Evolutionary conservation across 2,329 filamentous ascomycete genomes (phyloP), one percentile per base, ranked within the genome.

Genomic region (Aspergillus pseudoviridinutans): DNA sequence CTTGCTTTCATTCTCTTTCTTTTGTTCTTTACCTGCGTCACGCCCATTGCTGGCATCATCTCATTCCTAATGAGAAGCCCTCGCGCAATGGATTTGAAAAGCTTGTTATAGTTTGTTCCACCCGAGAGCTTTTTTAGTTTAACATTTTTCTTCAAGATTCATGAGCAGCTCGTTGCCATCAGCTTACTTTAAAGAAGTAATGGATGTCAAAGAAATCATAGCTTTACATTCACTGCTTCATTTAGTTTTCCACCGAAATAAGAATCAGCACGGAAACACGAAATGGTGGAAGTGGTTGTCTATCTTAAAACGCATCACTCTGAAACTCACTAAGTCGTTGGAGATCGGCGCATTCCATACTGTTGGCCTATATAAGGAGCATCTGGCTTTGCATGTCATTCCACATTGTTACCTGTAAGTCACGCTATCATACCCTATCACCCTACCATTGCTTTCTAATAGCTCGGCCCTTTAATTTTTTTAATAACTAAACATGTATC

Each of bases 191-290:
- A 27, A 51, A 25, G 17, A 17, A 51, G n/a, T 42, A 50, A 74
- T 72, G 68, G 71, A 75, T 24, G 49, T 61, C 20, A 59, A 68
- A 27, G 65, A 70, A 41, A 60, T 76, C 10, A 57, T 58, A 35
- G 60, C 64, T 5, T 63, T 74, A 5, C 65, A 71, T 53, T 80
- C 68, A 57, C 76, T 67, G 50, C 84, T 97, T 49, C 81, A 88
- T 67, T 83, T 89, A 63, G 84, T 95, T 66, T 84, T 87, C 74
- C 87, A 91, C 71, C 90, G 92, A 67, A 94, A 97, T 79, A 88
- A 87, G 70, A 97, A 97, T 77, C 93, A 97, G 77, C 93, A 97
- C 74, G 87, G 87, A 55, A 81, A 83, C 61, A 84, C 87, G 29
- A 84, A 86, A 69, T 99, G 93, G 93, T 97, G 90, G 85, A 84